These are phyloP conservation scores for Comarum palustre DNA, from an alignment of 306 rosid genomes.

Conservation along the genomic window DNA sequence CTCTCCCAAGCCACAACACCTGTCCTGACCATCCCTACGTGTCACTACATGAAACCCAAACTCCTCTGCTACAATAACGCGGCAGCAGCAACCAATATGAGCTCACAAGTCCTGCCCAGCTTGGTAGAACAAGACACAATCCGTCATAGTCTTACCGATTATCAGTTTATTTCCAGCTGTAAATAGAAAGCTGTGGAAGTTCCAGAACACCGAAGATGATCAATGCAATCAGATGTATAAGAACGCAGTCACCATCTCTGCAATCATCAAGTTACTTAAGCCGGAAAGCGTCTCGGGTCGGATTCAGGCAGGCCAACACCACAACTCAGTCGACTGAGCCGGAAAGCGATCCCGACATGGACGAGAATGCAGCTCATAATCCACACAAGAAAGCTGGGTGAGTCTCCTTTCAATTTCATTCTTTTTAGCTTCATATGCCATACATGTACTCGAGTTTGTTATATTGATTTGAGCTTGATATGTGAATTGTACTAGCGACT, in stretches of 20 bases:
- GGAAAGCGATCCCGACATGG: slow-evolving; percentile 28
- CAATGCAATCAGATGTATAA: not conserved
- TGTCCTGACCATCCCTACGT: not conserved
- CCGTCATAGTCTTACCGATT: not conserved
- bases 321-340: not conserved
- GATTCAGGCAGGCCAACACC: not conserved
- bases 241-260: not conserved
- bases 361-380: slow-evolving; percentile 23
- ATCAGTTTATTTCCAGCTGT: not conserved
- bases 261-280: not conserved
- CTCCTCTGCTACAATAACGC: not conserved
- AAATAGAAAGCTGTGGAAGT: not conserved
- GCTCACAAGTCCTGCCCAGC: not conserved
- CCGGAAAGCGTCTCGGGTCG: not conserved
- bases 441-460: not conserved
- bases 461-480: not conserved
- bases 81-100: not conserved
- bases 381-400: slow-evolving; percentile 38
- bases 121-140: not conserved
- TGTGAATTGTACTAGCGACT: slow-evolving; percentile 29
- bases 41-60: not conserved
- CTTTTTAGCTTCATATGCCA: too few species aligned
- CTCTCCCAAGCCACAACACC: not conserved
- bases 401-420: not conserved
- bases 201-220: not conserved